Evolutionary conservation across 169 alveolate genomes (phyloP), one percentile per base, ranked within the genome.

Genomic region (Cryptosporidium andersoni): DNA sequence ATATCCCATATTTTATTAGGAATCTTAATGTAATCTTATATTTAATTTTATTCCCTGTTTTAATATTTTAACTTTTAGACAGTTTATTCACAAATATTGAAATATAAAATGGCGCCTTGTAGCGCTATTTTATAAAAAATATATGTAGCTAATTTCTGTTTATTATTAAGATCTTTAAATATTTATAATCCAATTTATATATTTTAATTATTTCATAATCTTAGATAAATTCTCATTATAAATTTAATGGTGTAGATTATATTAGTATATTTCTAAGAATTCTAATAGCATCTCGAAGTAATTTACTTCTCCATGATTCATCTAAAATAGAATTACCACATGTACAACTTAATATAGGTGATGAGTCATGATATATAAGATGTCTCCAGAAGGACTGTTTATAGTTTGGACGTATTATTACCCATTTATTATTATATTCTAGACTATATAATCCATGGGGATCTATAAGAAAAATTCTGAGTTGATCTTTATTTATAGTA

Each of bases 401-500:
- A 48, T 74, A 74, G 25, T 74, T 74, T 4, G 47, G 16, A 42
- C 82, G 55, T 74, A 74, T 4, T 6, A 74, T 11, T 14, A 53
- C 2, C 2, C 64, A 34, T 43, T 74, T 74, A n/a, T 36, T 2
- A 40, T 74, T 74, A 6, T 56, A 11, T 8, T 74, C 82, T 4
- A 74, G 16, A n/a, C 63, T 16, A n/a, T 74, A 74, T 40, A 74
- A n/a, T 37, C 82, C 58, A 60, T 74, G 82, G 1, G 82, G 68
- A 14, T 74, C 82, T 16, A 58, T 53, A 36, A 74, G 49, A 42
- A 74, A 74, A 16, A 58, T 56, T 56, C 82, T 74, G 0, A 68
- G 64, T 2, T 47, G 14, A 11, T 12, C 9, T 39, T 74, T 40
- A 40, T 68, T 60, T 14, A 56, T 53, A 11, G 55, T 62, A 56